A percentile compares a stretch with the other conserved stretches of the same genome.
Evolutionary conservation across 1,284 basidiomycete genomes (phyloP).

Genomic region (Ganoderma boninense): DNA sequence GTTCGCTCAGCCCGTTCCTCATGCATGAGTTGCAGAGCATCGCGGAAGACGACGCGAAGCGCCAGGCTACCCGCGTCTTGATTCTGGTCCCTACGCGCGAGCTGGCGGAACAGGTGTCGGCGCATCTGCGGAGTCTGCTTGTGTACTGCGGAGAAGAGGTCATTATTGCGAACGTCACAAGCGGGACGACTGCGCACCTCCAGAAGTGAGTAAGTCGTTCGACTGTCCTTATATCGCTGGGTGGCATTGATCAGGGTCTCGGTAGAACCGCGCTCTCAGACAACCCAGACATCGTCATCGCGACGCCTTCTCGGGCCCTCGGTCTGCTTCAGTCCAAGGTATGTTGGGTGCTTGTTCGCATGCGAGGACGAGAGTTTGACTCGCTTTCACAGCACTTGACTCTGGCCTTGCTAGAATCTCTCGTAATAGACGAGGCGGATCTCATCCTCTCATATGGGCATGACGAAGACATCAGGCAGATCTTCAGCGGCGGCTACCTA

Average conservation of each 20-base stretch:
- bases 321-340: slow-evolving; percentile 84
- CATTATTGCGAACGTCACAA: slow-evolving; percentile 81
- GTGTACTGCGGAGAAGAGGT: slow-evolving; percentile 84
- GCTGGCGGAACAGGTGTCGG: slow-evolving; percentile 89
- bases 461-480: slow-evolving; percentile 88
- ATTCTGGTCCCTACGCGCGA: slow-evolving; percentile 96
- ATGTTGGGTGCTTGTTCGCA: slow-evolving; percentile 15
- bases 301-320: slow-evolving; percentile 90
- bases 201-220: slow-evolving; percentile 67
- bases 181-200: slow-evolving; percentile 75
- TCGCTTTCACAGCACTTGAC: slow-evolving; percentile 58
- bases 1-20: background rate
- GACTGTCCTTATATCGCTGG: background rate
- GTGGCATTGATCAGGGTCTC: background rate
- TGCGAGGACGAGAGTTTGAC: background rate
- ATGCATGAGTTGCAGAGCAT: slow-evolving; percentile 22
- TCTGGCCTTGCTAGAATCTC: slow-evolving; percentile 75
- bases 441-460: slow-evolving; percentile 98
- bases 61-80: slow-evolving; percentile 78
- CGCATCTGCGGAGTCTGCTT: slow-evolving; percentile 73
- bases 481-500: slow-evolving; percentile 81
- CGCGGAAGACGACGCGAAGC: slow-evolving; percentile 45
- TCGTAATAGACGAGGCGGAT: slow-evolving; percentile 98
- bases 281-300: slow-evolving; percentile 91
- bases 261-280: slow-evolving; percentile 83